Conservation (phyloP, 1,284 basidiomycete genomes). For the Sparassis latifolia region DNA sequence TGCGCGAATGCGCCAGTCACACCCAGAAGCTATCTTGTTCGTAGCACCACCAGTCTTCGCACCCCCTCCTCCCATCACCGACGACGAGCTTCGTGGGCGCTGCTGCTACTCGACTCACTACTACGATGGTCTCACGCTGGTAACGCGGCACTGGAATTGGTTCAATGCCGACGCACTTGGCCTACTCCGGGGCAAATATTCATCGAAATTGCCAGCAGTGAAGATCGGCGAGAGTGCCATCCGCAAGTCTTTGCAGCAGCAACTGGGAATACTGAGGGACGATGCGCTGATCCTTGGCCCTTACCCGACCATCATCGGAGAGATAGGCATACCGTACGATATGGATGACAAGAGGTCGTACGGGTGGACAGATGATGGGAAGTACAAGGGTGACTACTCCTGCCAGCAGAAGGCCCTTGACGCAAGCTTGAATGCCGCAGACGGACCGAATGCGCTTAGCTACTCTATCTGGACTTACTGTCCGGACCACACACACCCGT, state of each 20-base stretch:
- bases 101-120: slow-evolving; percentile 85
- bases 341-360: slow-evolving; percentile 84
- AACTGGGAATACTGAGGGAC: slow-evolving; percentile 74
- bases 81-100: slow-evolving; percentile 60
- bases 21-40: slow-evolving; percentile 86
- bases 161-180: slow-evolving; percentile 97
- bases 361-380: slow-evolving; percentile 74
- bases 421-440: slow-evolving; percentile 84
- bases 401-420: slow-evolving; percentile 85
- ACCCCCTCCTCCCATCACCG: slow-evolving; percentile 61
- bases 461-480: slow-evolving; percentile 94
- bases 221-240: slow-evolving; percentile 82
- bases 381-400: slow-evolving; percentile 74
- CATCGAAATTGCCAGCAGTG: slow-evolving; percentile 56
- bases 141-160: slow-evolving; percentile 91
- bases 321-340: slow-evolving; percentile 93
- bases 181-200: slow-evolving; percentile 84
- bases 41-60: slow-evolving; percentile 92
- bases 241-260: slow-evolving; percentile 76
- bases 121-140: slow-evolving; percentile 87
- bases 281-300: slow-evolving; percentile 64
- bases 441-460: slow-evolving; percentile 78
- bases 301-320: slow-evolving; percentile 94
- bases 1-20: slow-evolving; percentile 59
- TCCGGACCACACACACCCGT: slow-evolving; percentile 71